Conservation (phyloP, 192 early-diverging fungal genomes). For the Entomortierella chlamydospora region DNA sequence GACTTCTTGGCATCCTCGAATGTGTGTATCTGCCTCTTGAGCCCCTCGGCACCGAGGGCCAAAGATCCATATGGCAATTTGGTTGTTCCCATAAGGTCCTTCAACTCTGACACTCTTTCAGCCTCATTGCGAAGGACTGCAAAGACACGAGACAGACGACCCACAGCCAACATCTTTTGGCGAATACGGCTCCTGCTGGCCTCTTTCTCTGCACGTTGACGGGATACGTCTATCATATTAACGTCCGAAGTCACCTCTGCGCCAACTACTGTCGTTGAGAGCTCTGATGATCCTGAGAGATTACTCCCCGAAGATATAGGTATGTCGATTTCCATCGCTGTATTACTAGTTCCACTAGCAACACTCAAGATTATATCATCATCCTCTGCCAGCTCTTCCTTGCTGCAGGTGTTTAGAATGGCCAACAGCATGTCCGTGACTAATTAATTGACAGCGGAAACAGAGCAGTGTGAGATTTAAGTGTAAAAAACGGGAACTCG, state of each 20-base stretch:
- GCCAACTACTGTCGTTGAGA: neutral
- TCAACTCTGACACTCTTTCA: conserved; percentile 94
- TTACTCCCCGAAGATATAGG: conserved; percentile 20
- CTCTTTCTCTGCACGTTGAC: conserved; percentile 13
- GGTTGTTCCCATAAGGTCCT: conserved; percentile 86
- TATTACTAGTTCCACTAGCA: conserved; percentile 5
- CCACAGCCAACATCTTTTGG: conserved; percentile 91
- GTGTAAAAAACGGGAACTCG: too few relatives aligned
- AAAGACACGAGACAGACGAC: conserved; percentile 91
- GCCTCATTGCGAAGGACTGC: conserved; percentile 90
- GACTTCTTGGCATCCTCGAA: conserved; percentile 94
- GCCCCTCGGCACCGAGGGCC: conserved; percentile 90
- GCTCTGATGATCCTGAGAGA: conserved; percentile 6
- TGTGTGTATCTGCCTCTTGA: conserved; percentile 89
- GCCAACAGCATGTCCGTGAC: conserved; percentile 97
- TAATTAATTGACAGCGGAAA: conserved; percentile 31
- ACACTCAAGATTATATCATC: conserved; percentile 57
- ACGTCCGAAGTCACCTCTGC: conserved; percentile 2
- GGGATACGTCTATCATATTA: conserved; percentile 26
- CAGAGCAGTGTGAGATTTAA: too few relatives aligned
- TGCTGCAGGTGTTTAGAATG: conserved; percentile 94
- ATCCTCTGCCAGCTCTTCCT: conserved; percentile 88
- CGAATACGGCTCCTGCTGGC: conserved; percentile 34
- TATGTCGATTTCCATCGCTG: conserved; percentile 36
- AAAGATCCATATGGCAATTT: conserved; percentile 88